Evolutionary conservation across 805 yeast species (phyloP), one percentile per base, ranked within the genome.

Genomic region (Starmerella stellata): DNA sequence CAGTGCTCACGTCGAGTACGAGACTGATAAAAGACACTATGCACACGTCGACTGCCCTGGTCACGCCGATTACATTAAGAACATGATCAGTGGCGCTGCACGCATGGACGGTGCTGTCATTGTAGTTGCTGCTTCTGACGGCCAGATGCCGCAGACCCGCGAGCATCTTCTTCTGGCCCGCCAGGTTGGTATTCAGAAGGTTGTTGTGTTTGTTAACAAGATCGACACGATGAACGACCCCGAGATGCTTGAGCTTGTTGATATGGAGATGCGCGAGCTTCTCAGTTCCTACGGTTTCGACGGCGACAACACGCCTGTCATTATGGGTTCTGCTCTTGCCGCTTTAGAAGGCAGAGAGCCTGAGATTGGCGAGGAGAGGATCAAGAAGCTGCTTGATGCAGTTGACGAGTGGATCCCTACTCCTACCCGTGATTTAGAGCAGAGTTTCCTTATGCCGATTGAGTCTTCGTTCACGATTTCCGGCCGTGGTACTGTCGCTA

Each of bases 111-210:
- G 96, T 70, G 96, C 95, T 51, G 85, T 87, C 54, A 87, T 87
- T 66, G 96, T 87, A 46, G 96, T 90, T 62, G 98, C 96, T 57
- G 98, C 98, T 47, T 70, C 94, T 42, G 98, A 90, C 59, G 98
- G 98, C 58, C 94, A 83, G 68, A 90, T 87, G 96, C 96, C 95
- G 59, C 98, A 90, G 70, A 90, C 98, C 52, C 81, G 96, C 70
- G 98, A 90, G 69, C 98, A 90, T 68, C 71, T 90, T 68, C 68
- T 90, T 63, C 75, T 90, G 57, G 98, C 98, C 48, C 82, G 96
- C 71, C 98, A 90, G 70, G 96, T 90, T 60, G 98, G 98, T 73
- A 94, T 90, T 51, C 93, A 87, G 68, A 74, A 83, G 66, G 73
- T 90, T 58, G 95, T 90, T 62, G 98, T 90, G 38, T 90, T 80